Base-by-base conservation (phyloP, 495 filamentous ascomycete species). In the Penicillium parvum region DNA sequence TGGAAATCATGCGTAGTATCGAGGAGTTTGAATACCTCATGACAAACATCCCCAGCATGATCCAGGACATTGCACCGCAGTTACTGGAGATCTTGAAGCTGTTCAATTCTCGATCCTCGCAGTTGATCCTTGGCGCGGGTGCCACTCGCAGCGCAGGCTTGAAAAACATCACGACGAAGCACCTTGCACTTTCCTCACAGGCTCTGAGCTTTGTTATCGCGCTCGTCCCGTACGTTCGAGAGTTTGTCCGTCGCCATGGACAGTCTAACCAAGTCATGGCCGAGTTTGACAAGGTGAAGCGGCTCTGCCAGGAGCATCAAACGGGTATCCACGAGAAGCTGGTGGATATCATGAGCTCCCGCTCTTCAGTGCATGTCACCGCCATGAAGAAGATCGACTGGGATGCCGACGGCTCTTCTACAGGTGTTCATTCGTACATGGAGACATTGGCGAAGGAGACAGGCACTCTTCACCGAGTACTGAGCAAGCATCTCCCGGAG, bases 141-240 rank as follows among this genome's bases (percentile, higher is more conserved):
- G 92, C 92, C 1, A 96, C 88, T 2, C 72, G 78, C 18, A 90
- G 82, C n/a, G 94, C 90, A 4, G 92, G 92, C 1, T 68, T 99
- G 7, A 95, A 89, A 57, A 95, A 95, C 50, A 99, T 99, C 54
- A 96, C 88, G 2, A 94, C 92, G 0, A 92, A 90, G 53, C 90
- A 99, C 66, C 79, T 99, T 5, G 91, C 92, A 0, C 77, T 97
- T 19, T 90, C 94, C 7, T 90, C 86, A 2, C 94, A 96, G 62
- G 84, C 90, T 0, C 64, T 96, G 17, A 84, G 85, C 40, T 96
- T 99, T 55, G 82, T 97, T 27, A 84, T 86, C 18, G 81, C 85
- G 1, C 65, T 96, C 4, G 85, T 96, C 7, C 92, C 94, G 0
- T 90, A 97, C 58, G 77, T 96, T 15, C 80, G 92, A 2, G 92